These are phyloP conservation scores for Corynespora cassiicola DNA, from an alignment of 2,329 filamentous ascomycete genomes.

Conservation along the genomic window DNA sequence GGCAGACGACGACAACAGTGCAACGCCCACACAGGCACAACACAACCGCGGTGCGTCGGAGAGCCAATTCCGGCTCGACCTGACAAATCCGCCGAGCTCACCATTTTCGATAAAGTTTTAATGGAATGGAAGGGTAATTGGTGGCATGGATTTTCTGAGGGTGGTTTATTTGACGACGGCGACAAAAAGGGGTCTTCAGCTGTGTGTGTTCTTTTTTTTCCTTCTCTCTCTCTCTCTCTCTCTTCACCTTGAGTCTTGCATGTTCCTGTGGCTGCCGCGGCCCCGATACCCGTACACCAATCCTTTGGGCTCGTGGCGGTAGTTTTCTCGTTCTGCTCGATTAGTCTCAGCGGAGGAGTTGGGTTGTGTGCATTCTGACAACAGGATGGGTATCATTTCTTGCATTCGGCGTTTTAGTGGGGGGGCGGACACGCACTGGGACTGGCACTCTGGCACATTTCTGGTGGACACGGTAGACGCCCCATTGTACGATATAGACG, in stretches of 20 bases:
- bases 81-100: constrained; percentile 43
- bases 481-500: constrained; percentile 1
- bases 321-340: constrained; percentile 26
- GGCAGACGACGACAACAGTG: constrained; percentile 36
- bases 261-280: constrained; percentile 37
- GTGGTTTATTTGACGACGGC: too few relatives aligned
- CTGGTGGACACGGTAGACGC: neutral
- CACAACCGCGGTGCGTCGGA: constrained; percentile 39
- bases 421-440: neutral
- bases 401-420: constrained; percentile 22
- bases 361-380: constrained; percentile 26
- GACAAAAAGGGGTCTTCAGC: constrained; percentile 26
- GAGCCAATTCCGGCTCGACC: constrained; percentile 39
- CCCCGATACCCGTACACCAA: constrained; percentile 42
- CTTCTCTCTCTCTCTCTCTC: too few relatives aligned
- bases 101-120: constrained; percentile 48
- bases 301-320: constrained; percentile 38
- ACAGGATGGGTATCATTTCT: too few relatives aligned
- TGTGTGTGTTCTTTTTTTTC: constrained; percentile 11
- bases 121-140: too few relatives aligned
- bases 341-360: constrained; percentile 44
- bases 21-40: constrained; percentile 42
- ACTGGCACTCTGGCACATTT: neutral
- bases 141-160: too few relatives aligned
- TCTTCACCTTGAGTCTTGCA: constrained; percentile 33